Base-by-base conservation (phyloP, 768 basidiomycete genomes). In the Pisolithus microcarpus region DNA sequence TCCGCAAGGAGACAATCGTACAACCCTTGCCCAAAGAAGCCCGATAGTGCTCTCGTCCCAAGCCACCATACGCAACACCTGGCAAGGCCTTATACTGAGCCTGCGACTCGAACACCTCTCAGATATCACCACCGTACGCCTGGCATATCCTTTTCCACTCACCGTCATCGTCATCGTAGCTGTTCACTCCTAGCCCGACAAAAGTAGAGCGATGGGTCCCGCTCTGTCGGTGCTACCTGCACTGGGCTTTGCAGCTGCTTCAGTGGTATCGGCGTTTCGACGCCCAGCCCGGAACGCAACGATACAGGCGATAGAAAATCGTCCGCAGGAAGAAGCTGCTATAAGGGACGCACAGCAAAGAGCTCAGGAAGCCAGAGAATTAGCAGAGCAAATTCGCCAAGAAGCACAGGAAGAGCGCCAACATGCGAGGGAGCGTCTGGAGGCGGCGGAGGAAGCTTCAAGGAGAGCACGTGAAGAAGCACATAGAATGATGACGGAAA, bases 291-390 rank as follows among this genome's bases (percentile, higher is more conserved):
- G 39, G n/a, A 53, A 34, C n/a, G 49, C 52, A 10, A 43, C 52
- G 0, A 31, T 53, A 8, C 31, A 1, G 1, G 52, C 37, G 4
- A 53, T 53, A 37, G 6, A 30, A 34, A 24, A 15, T 2, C 52
- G 49, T 15, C 49, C 37, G n/a, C 7, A 18, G 0, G 52, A 50
- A 19, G 49, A 53, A 38, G 49, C 36, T 4, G 52, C 52, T 6
- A 30, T 43, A 24, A 36, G 19, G 9, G 36, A 53, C 19, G 52
- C 52, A 0, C 31, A 43, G 4, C 7, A 43, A n/a, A 48, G 51
- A 42, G 52, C 52, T 5, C 24, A 24, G 7, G 30, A 16, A n/a
- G 21, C 40, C 13, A 43, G 23, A 47, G 39, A 19, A 40, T n/a
- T 40, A 11, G 39, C 39, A n/a, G n/a, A 40, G 39, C n/a, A n/a